Conservation (phyloP, 2,329 filamentous ascomycete genomes). For the Cytospora piceicola region DNA sequence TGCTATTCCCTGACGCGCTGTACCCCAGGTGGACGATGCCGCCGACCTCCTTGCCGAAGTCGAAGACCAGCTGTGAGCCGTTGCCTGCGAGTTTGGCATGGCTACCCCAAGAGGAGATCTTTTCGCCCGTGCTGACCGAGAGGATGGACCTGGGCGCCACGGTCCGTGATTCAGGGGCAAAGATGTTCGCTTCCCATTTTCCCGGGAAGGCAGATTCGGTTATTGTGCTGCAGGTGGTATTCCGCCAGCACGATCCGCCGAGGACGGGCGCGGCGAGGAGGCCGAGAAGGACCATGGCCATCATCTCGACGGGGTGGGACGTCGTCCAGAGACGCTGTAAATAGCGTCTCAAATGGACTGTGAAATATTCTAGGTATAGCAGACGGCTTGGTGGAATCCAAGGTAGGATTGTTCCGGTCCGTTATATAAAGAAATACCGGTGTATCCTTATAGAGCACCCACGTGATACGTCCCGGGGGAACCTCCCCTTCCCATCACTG, state of each 20-base stretch:
- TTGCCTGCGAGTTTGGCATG: slow-evolving; percentile 42
- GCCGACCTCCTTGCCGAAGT: slow-evolving; percentile 63
- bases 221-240: slow-evolving; percentile 57
- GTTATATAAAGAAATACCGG: not conserved
- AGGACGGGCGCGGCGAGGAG: slow-evolving; percentile 37
- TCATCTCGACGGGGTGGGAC: too few species aligned
- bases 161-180: slow-evolving; percentile 55
- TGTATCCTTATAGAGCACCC: not conserved
- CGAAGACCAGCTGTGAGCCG: slow-evolving; percentile 58
- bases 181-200: slow-evolving; percentile 62
- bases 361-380: not conserved
- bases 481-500: not conserved
- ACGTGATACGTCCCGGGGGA: not conserved
- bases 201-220: slow-evolving; percentile 56
- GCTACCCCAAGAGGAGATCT: slow-evolving; percentile 39
- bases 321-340: not conserved
- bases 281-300: slow-evolving; percentile 17
- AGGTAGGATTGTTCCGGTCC: not conserved
- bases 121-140: slow-evolving; percentile 39
- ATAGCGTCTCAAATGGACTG: not conserved
- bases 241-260: slow-evolving; percentile 54
- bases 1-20: slow-evolving; percentile 41
- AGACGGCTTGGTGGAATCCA: not conserved
- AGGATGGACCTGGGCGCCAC: slow-evolving; percentile 51
- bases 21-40: slow-evolving; percentile 59